These are phyloP conservation scores for Citrullus colocynthis DNA, from an alignment of 306 rosid species.

Conservation along the genomic window DNA sequence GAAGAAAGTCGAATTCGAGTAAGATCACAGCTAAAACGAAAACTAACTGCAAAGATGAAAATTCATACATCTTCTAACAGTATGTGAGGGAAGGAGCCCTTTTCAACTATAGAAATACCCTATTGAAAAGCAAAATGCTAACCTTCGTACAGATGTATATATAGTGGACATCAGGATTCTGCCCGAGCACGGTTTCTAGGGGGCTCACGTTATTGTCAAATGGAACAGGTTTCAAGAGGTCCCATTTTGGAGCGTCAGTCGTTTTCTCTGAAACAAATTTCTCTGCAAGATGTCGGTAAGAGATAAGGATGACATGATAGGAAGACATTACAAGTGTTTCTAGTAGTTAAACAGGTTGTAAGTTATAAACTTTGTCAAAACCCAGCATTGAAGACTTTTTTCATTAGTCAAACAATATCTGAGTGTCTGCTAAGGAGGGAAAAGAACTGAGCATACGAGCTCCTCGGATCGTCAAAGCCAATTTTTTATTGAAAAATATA, in stretches of 20 bases:
- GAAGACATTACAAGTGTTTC: background rate
- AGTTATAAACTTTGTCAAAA: background rate
- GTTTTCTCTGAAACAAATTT: slow-evolving; percentile 45
- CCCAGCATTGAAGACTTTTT: background rate
- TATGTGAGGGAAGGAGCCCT: background rate
- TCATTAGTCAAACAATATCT: background rate
- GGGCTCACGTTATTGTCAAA: slow-evolving; percentile 47
- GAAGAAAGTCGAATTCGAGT: background rate
- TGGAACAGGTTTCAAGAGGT: slow-evolving; percentile 60
- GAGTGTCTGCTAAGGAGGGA: background rate
- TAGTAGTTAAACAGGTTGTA: background rate
- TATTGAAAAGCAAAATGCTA: background rate
- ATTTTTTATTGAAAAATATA: background rate
- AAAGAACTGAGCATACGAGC: background rate
- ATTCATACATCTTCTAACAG: background rate
- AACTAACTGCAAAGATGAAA: background rate
- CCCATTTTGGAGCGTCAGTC: slow-evolving; percentile 43
- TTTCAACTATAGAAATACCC: background rate
- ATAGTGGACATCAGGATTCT: slow-evolving; percentile 60
- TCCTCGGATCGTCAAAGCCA: background rate
- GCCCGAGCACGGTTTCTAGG: slow-evolving; percentile 48
- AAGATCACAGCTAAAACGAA: background rate
- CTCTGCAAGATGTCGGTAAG: slow-evolving; percentile 27
- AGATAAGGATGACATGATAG: background rate
- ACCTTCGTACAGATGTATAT: slow-evolving; percentile 71